Percentiles rank a stretch among this genome's conserved stretches.
Evolutionary conservation across 2,329 filamentous ascomycete genomes (phyloP).

Genomic region (Chrysoporthe puriensis): DNA sequence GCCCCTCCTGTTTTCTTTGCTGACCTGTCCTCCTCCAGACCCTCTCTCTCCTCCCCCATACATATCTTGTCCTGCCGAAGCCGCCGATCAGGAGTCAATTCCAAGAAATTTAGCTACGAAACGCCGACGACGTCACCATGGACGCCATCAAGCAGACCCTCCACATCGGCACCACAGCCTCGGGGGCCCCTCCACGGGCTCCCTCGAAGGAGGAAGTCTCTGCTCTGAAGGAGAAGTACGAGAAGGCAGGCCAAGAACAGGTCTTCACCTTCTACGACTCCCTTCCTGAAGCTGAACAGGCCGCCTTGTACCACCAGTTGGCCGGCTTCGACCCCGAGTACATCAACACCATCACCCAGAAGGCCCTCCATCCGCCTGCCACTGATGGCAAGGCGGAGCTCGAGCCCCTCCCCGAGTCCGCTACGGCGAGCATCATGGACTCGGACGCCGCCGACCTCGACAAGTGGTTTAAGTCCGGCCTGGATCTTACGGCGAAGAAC

Average conservation of each 20-base stretch:
- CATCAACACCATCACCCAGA: conserved; percentile 86
- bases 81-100: not conserved
- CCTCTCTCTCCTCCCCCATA: not conserved
- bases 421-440: conserved; percentile 89
- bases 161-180: conserved; percentile 40
- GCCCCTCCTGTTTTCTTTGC: conserved; percentile 6
- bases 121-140: conserved; percentile 38
- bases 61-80: not conserved
- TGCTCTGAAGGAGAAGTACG: conserved; percentile 72
- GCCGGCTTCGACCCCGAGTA: conserved; percentile 78
- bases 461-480: conserved; percentile 80
- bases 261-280: conserved; percentile 88
- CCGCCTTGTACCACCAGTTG: conserved; percentile 79
- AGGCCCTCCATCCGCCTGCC: conserved; percentile 76
- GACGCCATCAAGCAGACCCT: conserved; percentile 49
- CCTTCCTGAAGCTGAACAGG: conserved; percentile 74
- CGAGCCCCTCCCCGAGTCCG: conserved; percentile 85
- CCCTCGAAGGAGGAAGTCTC: conserved; percentile 70
- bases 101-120: not conserved
- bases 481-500: conserved; percentile 79
- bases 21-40: conserved; percentile 6
- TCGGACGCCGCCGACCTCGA: conserved; percentile 77
- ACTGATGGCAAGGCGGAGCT: conserved; percentile 62
- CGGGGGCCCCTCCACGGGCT: conserved; percentile 45
- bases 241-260: conserved; percentile 75